Conservation (phyloP, 23 red algal species). For the Gracilariopsis chorda region DNA sequence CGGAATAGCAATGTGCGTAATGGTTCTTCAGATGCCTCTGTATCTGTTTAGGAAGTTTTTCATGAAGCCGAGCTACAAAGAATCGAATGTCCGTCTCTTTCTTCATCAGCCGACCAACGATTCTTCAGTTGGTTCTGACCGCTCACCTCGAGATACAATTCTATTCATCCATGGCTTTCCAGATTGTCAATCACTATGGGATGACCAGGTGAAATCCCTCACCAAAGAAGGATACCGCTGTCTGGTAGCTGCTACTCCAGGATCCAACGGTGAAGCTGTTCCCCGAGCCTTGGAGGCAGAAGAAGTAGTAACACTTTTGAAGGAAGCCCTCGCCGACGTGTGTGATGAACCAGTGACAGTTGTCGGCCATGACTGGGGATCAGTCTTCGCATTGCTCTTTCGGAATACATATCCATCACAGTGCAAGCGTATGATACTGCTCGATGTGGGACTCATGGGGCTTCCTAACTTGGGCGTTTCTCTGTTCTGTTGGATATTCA, state of each 20-base stretch:
- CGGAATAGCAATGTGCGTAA: too few relatives aligned
- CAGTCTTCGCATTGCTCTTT: background rate
- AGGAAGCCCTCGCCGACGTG: background rate
- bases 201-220: background rate
- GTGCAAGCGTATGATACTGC: background rate
- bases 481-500: too few relatives aligned
- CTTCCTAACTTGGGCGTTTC: too few relatives aligned
- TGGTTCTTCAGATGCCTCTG: too few relatives aligned
- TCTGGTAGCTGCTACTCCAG: constrained; percentile 10
- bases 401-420: background rate
- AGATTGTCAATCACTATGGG: background rate
- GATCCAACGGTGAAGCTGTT: background rate
- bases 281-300: background rate
- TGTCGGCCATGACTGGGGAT: constrained; percentile 41
- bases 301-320: background rate
- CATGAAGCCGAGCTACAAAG: background rate
- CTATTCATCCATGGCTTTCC: constrained; percentile 37
- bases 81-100: background rate
- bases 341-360: constrained; percentile 3
- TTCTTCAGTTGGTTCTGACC: background rate
- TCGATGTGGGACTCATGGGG: constrained; percentile 26
- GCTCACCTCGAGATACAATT: constrained; percentile 1
- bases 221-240: constrained; percentile 12
- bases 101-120: background rate
- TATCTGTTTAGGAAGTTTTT: too few relatives aligned